These are phyloP conservation scores for Thielaviopsis musarum DNA, from an alignment of 2,329 filamentous ascomycete genomes.

Conservation along the genomic window DNA sequence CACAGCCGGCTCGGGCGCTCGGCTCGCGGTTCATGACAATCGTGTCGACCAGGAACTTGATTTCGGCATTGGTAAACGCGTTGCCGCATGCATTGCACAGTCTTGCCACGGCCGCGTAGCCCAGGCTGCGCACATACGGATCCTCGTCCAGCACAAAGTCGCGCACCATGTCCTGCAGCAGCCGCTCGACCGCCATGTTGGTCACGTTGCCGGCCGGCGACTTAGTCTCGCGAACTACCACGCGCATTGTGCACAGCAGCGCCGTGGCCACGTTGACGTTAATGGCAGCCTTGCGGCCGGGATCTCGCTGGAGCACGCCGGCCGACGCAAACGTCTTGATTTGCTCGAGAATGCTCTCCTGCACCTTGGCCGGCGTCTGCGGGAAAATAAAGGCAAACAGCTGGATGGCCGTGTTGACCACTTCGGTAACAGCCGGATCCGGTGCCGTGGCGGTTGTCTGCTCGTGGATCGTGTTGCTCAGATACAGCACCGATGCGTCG, in stretches of 20 bases:
- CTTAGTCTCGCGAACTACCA: conserved; percentile 65
- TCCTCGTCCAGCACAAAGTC: conserved; percentile 70
- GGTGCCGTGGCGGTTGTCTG: conserved; percentile 28
- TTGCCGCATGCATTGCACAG: conserved; percentile 77
- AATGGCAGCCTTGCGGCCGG: conserved; percentile 77
- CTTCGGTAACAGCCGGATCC: conserved; percentile 77
- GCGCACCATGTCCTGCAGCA: conserved; percentile 59
- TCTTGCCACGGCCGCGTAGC: conserved; percentile 69
- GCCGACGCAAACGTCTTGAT: conserved; percentile 79
- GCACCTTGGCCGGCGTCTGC: conserved; percentile 74
- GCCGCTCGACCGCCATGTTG: conserved; percentile 59
- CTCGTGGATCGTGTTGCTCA: conserved; percentile 22
- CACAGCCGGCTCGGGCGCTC: conserved; percentile 82
- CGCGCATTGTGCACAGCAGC: conserved; percentile 62
- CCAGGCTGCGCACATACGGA: conserved; percentile 68
- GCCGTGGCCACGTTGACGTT: conserved; percentile 78
- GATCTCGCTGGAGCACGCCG: conserved; percentile 63
- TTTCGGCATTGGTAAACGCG: conserved; percentile 71
- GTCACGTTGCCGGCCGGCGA: conserved; percentile 58
- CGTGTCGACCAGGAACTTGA: conserved; percentile 82
- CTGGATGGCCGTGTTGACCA: conserved; percentile 85
- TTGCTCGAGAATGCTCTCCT: conserved; percentile 91
- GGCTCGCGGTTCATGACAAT: conserved; percentile 91
- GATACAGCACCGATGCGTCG: conserved; percentile 67
- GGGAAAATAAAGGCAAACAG: conserved; percentile 85